Evolutionary conservation across 306 rosid species (phyloP), one percentile per base, ranked within the genome.

Genomic region (Gynostemma pentaphyllum): DNA sequence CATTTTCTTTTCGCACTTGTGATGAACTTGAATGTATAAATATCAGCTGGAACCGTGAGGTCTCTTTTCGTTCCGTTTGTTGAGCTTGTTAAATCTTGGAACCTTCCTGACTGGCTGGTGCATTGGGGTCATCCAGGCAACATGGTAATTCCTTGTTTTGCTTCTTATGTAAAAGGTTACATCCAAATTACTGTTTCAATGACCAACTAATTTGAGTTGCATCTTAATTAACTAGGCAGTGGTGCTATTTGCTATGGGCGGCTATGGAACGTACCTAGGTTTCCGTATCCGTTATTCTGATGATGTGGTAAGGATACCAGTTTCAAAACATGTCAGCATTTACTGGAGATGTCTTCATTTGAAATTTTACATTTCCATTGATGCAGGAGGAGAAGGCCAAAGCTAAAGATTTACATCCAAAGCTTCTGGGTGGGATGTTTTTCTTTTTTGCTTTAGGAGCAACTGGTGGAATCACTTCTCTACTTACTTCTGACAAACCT

Each of bases 121-220:
- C 97, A 91, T 72, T 87, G 95, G 96, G 97, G 97, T 70, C 96
- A 91, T 73, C 95, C 86, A 26, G 96, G 81, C 32, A 91, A 85
- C 81, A 88, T 88, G 98, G 96, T 82, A 71, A 4, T 18, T 19
- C 44, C 5, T 19, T 19, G 7, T 45, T 60, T 34, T 15, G 11
- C 26, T 32, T 34, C 45, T 4, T 39, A 23, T 4, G 54, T 40
- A 51, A 13, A 40, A 6, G 9, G n/a, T 13, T 68, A 10, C 39
- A 36, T 11, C 52, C 36, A 8, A 9, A 49, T 19, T 42, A 3
- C 10, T 67, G 12, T 48, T 34, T 18, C 30, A 4, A 34, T 48
- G 7, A 62, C 52, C 30, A 40, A 5, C 48, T 34, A 48, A 23
- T 11, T 2, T 29, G 54, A 45, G 28, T 8, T 45, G 53, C 16